Evolutionary conservation across 192 early-diverging fungal genomes (phyloP).

Genomic region (Backusella psychrophila): DNA sequence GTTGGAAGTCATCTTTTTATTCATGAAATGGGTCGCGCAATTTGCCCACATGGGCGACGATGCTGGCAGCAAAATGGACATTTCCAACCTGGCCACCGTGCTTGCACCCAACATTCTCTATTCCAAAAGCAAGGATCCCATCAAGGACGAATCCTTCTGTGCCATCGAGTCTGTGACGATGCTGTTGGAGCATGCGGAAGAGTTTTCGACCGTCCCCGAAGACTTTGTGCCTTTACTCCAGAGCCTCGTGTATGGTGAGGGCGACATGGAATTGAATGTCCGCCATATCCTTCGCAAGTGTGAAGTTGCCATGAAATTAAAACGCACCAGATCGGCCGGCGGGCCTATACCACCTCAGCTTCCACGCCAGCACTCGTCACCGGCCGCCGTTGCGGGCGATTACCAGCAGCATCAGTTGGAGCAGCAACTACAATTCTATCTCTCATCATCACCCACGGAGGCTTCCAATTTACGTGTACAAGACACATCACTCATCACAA

Average conservation of each 20-base stretch:
- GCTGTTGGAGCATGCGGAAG: constrained; percentile 61
- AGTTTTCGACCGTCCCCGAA: constrained; percentile 59
- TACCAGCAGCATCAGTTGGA: background rate
- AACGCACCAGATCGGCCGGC: constrained; percentile 38
- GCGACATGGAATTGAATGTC: constrained; percentile 46
- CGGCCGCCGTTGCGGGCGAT: constrained; percentile 2
- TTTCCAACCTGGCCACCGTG: constrained; percentile 88
- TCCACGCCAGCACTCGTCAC: constrained; percentile 21
- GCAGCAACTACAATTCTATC: background rate
- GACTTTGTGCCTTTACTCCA: constrained; percentile 51
- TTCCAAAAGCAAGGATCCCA: constrained; percentile 80
- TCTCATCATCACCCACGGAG: background rate
- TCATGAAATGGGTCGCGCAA: constrained; percentile 83
- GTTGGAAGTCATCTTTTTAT: constrained; percentile 85
- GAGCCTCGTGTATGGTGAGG: constrained; percentile 45
- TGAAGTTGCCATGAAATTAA: constrained; percentile 48
- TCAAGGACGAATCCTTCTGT: constrained; percentile 68
- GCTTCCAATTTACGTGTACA: background rate
- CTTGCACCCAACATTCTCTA: constrained; percentile 95
- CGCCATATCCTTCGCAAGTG: constrained; percentile 55
- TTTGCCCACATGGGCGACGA: constrained; percentile 48
- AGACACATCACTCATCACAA: background rate
- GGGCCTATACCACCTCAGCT: constrained; percentile 10
- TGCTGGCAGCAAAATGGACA: constrained; percentile 92
- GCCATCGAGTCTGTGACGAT: constrained; percentile 68